These are phyloP conservation scores for Globisporangium rhizosaccharum DNA, from an alignment of 352 stramenopile species.

Conservation along the genomic window DNA sequence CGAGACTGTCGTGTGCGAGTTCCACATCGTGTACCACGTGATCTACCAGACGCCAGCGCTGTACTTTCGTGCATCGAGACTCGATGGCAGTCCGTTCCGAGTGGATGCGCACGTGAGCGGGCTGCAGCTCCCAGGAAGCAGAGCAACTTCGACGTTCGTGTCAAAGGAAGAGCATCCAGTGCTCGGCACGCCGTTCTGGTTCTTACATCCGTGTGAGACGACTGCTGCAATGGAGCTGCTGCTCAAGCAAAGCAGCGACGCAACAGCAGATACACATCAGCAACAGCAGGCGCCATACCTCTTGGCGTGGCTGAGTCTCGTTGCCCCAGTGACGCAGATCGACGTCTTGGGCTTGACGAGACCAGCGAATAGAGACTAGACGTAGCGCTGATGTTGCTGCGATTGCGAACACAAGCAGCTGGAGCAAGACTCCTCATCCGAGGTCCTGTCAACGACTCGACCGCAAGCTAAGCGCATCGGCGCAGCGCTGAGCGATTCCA, in stretches of 20 bases:
- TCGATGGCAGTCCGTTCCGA: conserved; percentile 36
- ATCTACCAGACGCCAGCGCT: conserved; percentile 74
- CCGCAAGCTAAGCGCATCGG: no score
- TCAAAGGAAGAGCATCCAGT: conserved; percentile 70
- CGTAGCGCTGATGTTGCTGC: no score
- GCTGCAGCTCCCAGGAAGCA: conserved; percentile 33
- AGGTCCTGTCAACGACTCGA: no score
- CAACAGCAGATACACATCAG: neutral
- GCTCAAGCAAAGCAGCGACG: conserved; percentile 11
- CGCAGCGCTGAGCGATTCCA: no score
- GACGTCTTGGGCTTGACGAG: neutral
- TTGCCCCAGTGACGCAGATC: conserved; percentile 58
- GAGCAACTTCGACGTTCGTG: conserved; percentile 27
- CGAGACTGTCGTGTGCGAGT: conserved; percentile 49
- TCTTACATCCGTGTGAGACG: conserved; percentile 80
- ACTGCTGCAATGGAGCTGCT: conserved; percentile 59
- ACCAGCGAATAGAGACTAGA: no score
- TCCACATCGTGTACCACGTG: conserved; percentile 78
- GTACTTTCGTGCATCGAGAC: conserved; percentile 43
- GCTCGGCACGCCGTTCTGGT: conserved; percentile 57
- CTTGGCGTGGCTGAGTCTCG: conserved; percentile 68
- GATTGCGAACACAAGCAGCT: no score
- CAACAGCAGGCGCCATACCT: conserved; percentile 31
- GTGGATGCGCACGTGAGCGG: conserved; percentile 14
- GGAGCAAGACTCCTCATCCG: no score